Base-by-base conservation (phyloP, 148 eudicot genomes). In the Camellia lanceoleosa region DNA sequence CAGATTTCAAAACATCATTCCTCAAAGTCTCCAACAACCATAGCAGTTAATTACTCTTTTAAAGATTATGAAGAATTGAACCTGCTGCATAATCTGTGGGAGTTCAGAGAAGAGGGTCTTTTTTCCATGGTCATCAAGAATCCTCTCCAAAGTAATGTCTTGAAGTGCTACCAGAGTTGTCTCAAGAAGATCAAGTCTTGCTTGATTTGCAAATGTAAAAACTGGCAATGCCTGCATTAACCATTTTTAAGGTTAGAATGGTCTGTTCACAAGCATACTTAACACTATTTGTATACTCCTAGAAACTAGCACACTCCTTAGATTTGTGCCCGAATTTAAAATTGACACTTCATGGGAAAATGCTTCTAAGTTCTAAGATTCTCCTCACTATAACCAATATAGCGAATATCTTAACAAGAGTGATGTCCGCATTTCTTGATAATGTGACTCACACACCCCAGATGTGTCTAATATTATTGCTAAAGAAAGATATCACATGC, bases 41-140 rank as follows among this genome's bases (percentile, higher is more conserved):
- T 15, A 19, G 74, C 20, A 71, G 52, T 46, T 72, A 10, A 51
- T 47, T 41, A 71, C 11, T 71, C 8, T 71, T 5, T 5, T 19
- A 13, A 38, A 38, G 42, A 67, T 9, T 78, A 30, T 64, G 47
- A 51, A 63, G 61, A 1, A 73, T 14, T 49, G n/a, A 63, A 92
- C 94, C 94, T 92, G 97, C 67, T 92, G 97, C 91, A 88, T 89
- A 72, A 92, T 89, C 84, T 92, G 92, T 16, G 97, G 94, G 20
- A 92, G 84, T 85, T 92, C 92, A 0, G 84, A 62, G 77, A 76
- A 91, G 68, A 91, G 89, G 15, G 90, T 68, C 80, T 91, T 87
- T 60, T 87, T 88, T 63, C 97, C 92, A 68, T 85, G 71, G 59
- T 92, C 92, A 65, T 92, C 92, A n/a, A 91, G 85, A n/a, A 92